Evolutionary conservation across 2,329 filamentous ascomycete genomes (phyloP).

Genomic region (Calonectria multiphialidica): DNA sequence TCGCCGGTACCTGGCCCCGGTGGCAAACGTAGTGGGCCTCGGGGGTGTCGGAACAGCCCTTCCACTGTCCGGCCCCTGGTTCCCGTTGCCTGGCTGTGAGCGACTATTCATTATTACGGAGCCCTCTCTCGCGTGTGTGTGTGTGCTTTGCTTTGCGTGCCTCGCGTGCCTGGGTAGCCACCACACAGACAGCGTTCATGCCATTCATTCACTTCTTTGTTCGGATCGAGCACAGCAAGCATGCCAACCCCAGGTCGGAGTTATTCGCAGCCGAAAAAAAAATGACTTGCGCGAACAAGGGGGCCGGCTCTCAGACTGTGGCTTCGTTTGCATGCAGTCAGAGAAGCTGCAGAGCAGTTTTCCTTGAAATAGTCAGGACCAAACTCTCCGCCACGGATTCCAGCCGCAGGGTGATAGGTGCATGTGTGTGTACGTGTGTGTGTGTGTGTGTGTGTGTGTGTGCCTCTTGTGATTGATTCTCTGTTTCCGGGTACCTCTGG

Average conservation of each 20-base stretch:
- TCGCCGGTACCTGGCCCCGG: conserved; percentile 38
- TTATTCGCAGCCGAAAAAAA: background rate
- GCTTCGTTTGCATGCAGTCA: background rate
- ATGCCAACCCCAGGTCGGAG: background rate
- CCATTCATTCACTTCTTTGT: background rate
- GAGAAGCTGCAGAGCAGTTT: background rate
- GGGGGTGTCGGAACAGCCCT: conserved; percentile 30
- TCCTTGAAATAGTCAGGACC: background rate
- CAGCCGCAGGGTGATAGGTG: background rate
- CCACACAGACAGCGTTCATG: conserved; percentile 1
- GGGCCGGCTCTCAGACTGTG: background rate
- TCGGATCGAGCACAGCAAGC: background rate
- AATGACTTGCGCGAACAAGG: conserved; percentile 1
- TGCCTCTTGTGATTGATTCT: background rate
- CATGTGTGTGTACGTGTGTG: background rate
- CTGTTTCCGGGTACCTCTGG: background rate
- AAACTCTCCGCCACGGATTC: conserved; percentile 6
- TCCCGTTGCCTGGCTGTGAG: conserved; percentile 41
- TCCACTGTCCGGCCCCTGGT: conserved; percentile 40
- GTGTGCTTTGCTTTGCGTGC: too few species aligned
- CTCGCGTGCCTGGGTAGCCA: background rate
- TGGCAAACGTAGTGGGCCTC: conserved; percentile 32
- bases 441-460: background rate
- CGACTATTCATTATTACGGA: background rate
- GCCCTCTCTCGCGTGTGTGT: background rate